These are phyloP conservation scores for Mortierella sp. DNA, from an alignment of 371 early-diverging fungal genomes.

Conservation along the genomic window DNA sequence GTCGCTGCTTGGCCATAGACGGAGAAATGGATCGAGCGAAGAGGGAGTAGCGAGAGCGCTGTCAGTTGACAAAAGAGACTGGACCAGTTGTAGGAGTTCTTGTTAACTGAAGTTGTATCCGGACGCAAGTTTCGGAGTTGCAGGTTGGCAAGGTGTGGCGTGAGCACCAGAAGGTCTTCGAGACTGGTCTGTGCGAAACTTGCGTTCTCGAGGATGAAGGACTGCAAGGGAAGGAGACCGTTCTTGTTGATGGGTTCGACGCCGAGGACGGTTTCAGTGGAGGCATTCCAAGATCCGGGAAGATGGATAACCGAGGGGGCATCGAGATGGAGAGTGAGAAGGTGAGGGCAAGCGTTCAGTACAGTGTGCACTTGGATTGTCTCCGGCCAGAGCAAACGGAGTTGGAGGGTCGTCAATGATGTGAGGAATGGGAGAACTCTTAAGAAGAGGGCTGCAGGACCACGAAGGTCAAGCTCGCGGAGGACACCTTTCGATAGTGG, in stretches of 20 bases:
- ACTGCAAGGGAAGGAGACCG: background rate
- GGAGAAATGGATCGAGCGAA: background rate
- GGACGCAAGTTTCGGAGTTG: background rate
- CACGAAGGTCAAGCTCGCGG: background rate
- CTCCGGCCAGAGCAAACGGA: background rate
- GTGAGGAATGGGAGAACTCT: background rate
- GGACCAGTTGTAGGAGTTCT: background rate
- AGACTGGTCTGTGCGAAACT: background rate
- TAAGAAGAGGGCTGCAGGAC: background rate
- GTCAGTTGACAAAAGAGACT: background rate
- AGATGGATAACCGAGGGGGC: background rate
- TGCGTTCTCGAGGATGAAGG: background rate
- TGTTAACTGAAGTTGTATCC: background rate
- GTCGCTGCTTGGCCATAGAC: background rate
- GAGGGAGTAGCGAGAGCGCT: background rate
- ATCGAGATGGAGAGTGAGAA: background rate
- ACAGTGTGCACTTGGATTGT: background rate
- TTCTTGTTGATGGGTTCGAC: background rate
- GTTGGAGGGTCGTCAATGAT: background rate
- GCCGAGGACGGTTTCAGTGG: background rate
- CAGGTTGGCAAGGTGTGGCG: background rate
- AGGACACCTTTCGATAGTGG: background rate
- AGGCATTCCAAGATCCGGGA: background rate
- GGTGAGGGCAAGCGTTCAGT: background rate
- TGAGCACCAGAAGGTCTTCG: background rate